Evolutionary conservation across 495 filamentous ascomycete species (phyloP), one percentile per base, ranked within the genome.

Genomic region (Penicillium coprophilum): DNA sequence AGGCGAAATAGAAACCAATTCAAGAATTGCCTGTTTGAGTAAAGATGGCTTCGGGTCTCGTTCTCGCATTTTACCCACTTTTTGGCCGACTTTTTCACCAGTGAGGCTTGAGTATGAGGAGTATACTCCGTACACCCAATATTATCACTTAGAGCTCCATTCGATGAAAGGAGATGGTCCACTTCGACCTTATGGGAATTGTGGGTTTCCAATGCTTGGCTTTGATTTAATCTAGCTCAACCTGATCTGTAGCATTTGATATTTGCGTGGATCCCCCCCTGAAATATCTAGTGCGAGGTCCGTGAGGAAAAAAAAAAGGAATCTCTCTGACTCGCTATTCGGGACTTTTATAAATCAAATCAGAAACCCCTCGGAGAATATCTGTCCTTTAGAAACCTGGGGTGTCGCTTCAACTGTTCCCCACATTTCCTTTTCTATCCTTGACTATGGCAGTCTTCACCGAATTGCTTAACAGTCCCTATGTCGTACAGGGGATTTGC

Each of bases 391-490:
- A 24, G 12, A n/a, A 43, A 41, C 2, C 19, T 19, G 19, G 19
- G 36, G 7, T 21, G 24, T 39, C 30, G 4, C 3, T 32, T 41
- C 12, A 23, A 12, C 44, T 38, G 11, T 10, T n/a, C 8, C 15
- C 28, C 40, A 21, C 32, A 7, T n/a, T n/a, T 4, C 2, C n/a
- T 38, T 38, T 38, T 2, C 17, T 54, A 23, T 27, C 6, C 32
- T 20, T 36, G 21, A 50, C 20, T 4, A 74, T 74, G 67, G 63
- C 63, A 30, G 13, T 71, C 13, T 39, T 73, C 20, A 20, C 46
- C 4, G 60, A 66, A 47, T 21, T 69, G 17, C 32, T 72, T 17
- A 49, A 70, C n/a, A 63, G 30, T 39, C 60, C 62, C 15, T 59
- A 70, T 55, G 21, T 68, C 7, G 36, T 61, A 30, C 58, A 67